Conservation (phyloP, 177 flowering plant species). For the Vitis hybrid region DNA sequence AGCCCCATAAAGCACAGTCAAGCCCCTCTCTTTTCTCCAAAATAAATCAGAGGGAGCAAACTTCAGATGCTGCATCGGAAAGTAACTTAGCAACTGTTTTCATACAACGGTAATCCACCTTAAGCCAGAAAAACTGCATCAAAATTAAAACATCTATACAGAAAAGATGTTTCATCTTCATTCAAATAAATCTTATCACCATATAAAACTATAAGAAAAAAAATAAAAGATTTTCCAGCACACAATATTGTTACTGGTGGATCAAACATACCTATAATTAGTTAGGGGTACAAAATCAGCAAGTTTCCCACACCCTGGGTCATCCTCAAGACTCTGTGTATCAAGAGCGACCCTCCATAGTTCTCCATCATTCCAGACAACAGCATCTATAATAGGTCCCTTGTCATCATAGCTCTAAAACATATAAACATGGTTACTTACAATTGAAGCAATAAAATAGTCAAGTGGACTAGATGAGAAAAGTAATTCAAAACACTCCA, state of each 20-base stretch:
- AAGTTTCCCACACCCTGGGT: slow-evolving; percentile 67
- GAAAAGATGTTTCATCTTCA: too few species aligned
- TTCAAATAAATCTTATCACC: not conserved
- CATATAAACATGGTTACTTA: slow-evolving; percentile 8
- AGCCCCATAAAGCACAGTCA: too few species aligned
- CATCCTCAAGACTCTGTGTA: slow-evolving; percentile 87
- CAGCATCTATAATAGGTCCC: slow-evolving; percentile 96
- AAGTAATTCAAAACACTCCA: not conserved
- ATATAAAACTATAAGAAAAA: not conserved
- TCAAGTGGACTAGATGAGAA: not conserved
- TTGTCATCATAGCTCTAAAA: slow-evolving; percentile 87
- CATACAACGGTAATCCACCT: too few species aligned
- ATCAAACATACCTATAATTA: slow-evolving; percentile 62
- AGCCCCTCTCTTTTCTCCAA: too few species aligned
- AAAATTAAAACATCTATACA: too few species aligned
- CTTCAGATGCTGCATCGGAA: too few species aligned
- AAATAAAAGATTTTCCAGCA: not conserved
- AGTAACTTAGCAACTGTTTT: too few species aligned
- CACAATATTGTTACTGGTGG: not conserved
- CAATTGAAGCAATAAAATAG: not conserved
- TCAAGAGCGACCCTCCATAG: slow-evolving; percentile 97
- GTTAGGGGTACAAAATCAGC: slow-evolving; percentile 81
- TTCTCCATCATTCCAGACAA: slow-evolving; percentile 98
- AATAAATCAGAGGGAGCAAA: too few species aligned
- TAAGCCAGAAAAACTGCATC: too few species aligned